These are phyloP conservation scores for Neurospora hispaniola DNA, from an alignment of 495 filamentous ascomycete genomes.

Conservation along the genomic window DNA sequence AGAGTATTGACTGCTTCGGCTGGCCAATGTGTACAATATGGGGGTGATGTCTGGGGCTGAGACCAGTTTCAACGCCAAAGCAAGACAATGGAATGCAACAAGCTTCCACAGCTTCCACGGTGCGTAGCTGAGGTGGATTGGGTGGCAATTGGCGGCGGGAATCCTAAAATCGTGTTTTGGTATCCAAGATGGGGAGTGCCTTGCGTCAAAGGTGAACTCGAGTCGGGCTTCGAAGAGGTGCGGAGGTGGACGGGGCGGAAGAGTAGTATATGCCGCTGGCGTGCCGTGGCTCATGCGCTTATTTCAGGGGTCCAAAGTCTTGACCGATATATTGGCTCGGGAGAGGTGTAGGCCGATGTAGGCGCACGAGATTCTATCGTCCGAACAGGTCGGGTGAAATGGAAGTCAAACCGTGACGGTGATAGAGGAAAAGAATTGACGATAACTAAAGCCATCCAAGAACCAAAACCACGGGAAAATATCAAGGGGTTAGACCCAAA, in stretches of 20 bases:
- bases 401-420: not conserved
- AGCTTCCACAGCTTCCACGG: not conserved
- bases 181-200: not conserved
- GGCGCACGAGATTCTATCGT: not conserved
- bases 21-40: not conserved
- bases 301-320: slow-evolving; percentile 1
- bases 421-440: not conserved
- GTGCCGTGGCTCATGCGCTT: not conserved
- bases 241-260: not conserved
- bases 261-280: not conserved
- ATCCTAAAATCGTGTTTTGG: not conserved
- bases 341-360: not conserved
- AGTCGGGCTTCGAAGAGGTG: not conserved
- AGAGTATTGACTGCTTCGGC: not conserved
- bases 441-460: not conserved
- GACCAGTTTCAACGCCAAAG: not conserved
- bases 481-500: not conserved
- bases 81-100: not conserved
- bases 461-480: not conserved
- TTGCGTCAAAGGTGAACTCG: not conserved
- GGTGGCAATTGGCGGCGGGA: not conserved
- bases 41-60: not conserved
- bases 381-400: slow-evolving; percentile 2
- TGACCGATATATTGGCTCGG: not conserved
- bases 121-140: not conserved